Conservation (phyloP, 768 basidiomycete species). For the Pisolithus orientalis region DNA sequence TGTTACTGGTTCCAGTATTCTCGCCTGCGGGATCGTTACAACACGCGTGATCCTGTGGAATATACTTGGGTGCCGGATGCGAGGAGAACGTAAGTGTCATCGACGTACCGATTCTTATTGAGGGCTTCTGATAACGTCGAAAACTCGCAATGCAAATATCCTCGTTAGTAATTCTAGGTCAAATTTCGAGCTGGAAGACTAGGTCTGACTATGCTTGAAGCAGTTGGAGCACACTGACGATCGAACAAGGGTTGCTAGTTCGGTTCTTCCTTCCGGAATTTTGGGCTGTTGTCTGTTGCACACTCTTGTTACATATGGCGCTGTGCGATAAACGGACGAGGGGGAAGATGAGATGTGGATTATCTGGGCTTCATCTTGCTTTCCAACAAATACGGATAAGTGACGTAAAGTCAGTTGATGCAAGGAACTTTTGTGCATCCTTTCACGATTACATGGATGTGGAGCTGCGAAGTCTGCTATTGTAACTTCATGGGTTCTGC, state of each 20-base stretch:
- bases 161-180: conserved; percentile 89
- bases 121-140: conserved; percentile 72
- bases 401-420: too few species aligned
- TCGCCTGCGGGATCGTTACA: conserved; percentile 70
- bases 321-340: conserved; percentile 11
- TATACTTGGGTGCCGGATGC: conserved; percentile 66
- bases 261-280: conserved; percentile 33
- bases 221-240: conserved; percentile 43
- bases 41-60: conserved; percentile 63
- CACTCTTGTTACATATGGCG: conserved; percentile 28
- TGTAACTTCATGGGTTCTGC: too few species aligned
- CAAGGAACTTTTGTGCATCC: too few species aligned
- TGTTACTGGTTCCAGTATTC: conserved; percentile 67
- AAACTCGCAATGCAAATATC: conserved; percentile 77
- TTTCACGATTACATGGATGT: too few species aligned
- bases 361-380: too few species aligned
- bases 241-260: conserved; percentile 50
- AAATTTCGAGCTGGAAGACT: conserved; percentile 46
- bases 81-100: conserved; percentile 75
- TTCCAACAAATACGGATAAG: too few species aligned
- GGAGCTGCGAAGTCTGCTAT: too few species aligned
- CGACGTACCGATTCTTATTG: conserved; percentile 90
- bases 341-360: neutral
- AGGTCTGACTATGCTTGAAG: conserved; percentile 34
- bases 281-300: conserved; percentile 41